These are phyloP conservation scores for Candida jianshihensis DNA, from an alignment of 805 yeast species.

Conservation along the genomic window DNA sequence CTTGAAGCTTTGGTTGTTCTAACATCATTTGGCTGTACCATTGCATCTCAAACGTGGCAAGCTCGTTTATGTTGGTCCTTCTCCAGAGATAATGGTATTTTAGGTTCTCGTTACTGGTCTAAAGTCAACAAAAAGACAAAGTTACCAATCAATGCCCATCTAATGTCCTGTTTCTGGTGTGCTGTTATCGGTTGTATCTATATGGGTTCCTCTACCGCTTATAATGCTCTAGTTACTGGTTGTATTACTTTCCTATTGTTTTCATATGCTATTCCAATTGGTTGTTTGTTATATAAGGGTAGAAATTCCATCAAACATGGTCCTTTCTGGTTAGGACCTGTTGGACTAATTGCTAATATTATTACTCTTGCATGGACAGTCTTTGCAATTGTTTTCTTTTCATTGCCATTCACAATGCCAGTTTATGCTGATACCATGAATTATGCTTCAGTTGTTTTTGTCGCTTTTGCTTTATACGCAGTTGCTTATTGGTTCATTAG, in stretches of 20 bases:
- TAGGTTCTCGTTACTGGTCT: constrained; percentile 43
- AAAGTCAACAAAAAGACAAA: constrained; percentile 38
- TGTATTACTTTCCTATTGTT: constrained; percentile 50
- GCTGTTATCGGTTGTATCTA: constrained; percentile 53
- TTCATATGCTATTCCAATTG: constrained; percentile 51
- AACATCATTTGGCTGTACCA: constrained; percentile 52
- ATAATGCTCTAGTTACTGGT: constrained; percentile 55
- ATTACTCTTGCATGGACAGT: constrained; percentile 49
- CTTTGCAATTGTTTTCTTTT: constrained; percentile 52
- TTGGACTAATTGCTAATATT: constrained; percentile 44
- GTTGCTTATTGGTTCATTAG: constrained; percentile 45
- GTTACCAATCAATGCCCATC: constrained; percentile 50
- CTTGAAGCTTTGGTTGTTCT: constrained; percentile 40
- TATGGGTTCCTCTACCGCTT: constrained; percentile 59
- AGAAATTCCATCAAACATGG: constrained; percentile 50
- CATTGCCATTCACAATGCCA: constrained; percentile 58
- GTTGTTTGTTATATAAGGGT: constrained; percentile 39
- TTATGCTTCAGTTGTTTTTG: constrained; percentile 53
- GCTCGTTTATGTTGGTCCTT: constrained; percentile 63
- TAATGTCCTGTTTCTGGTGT: constrained; percentile 43
- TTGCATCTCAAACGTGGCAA: constrained; percentile 63
- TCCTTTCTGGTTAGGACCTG: constrained; percentile 56
- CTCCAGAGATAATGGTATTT: constrained; percentile 56
- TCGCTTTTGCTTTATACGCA: constrained; percentile 36
- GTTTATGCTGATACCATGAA: constrained; percentile 56